A percentile compares a stretch with the other conserved stretches of the same genome.
These are phyloP conservation scores for Porphyrellus cyaneotinctus DNA, from an alignment of 768 basidiomycete genomes.

Conservation along the genomic window DNA sequence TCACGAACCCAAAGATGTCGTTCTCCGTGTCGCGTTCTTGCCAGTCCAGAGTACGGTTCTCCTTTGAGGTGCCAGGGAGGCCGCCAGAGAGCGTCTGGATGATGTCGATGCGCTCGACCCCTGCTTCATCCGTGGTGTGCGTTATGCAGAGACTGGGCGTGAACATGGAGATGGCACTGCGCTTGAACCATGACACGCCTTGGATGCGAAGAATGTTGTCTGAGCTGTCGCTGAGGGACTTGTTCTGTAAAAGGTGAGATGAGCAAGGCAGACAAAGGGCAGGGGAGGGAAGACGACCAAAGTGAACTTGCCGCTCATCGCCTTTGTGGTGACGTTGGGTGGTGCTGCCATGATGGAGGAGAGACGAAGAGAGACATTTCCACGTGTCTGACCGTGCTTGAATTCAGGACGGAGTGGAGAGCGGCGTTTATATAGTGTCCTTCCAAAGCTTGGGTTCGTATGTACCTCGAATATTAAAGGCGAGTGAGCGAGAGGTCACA, in stretches of 20 bases:
- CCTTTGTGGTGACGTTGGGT: constrained; percentile 52
- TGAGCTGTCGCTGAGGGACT: constrained; percentile 53
- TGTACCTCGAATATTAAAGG: too few species aligned
- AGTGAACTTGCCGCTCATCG: too few species aligned
- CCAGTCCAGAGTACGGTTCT: constrained; percentile 55
- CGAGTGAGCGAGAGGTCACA: too few species aligned
- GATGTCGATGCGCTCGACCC: constrained; percentile 62
- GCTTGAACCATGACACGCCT: constrained; percentile 68
- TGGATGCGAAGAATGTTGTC: constrained; percentile 66
- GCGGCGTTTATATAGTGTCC: too few species aligned
- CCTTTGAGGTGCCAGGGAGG: constrained; percentile 45
- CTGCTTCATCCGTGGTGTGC: constrained; percentile 58
- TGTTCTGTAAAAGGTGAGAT: constrained; percentile 48
- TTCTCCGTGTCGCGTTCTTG: constrained; percentile 46
- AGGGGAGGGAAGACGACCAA: constrained; percentile 45
- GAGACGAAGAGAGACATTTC: not conserved
- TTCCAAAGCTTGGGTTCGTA: too few species aligned
- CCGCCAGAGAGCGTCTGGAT: constrained; percentile 63
- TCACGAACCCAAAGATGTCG: constrained; percentile 57
- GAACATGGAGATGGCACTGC: constrained; percentile 53
- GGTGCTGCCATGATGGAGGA: constrained; percentile 69
- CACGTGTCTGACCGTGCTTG: too few species aligned
- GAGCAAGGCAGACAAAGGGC: not conserved
- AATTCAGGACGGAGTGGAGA: too few species aligned
- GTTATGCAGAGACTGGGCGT: constrained; percentile 58